phyloP scores from a whole-genome alignment of 2,329 filamentous ascomycete species.

The Botrytis fragariae region DNA sequence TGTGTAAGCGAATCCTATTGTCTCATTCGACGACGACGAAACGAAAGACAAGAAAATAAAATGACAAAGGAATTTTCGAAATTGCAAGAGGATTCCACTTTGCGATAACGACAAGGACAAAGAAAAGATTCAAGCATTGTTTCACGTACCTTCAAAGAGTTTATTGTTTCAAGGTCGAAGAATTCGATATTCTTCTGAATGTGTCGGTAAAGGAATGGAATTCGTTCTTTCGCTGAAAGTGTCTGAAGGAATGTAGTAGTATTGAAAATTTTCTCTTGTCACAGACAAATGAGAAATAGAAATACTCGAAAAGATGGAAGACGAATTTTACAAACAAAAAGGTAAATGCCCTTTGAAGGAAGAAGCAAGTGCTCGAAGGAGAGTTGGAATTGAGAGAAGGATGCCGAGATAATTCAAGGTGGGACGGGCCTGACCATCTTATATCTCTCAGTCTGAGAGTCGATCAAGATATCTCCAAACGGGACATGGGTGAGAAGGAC shows the following conservation, averaged over 20 bases:
- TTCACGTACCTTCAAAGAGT: slow-evolving; percentile 12
- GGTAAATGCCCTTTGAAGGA: neutral
- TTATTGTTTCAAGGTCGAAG: neutral
- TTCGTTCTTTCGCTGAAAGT: slow-evolving; percentile 11
- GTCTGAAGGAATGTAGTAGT: neutral
- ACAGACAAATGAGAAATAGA: slow-evolving; percentile 3
- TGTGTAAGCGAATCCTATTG: neutral
- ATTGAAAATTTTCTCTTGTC: neutral
- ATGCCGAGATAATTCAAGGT: neutral
- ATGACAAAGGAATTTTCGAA: neutral
- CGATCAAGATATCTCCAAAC: neutral
- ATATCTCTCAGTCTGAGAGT: slow-evolving; percentile 5
- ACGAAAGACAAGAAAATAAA: neutral
- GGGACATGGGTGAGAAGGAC: neutral
- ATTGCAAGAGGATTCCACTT: neutral
- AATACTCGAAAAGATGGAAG: neutral
- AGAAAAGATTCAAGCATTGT: neutral
- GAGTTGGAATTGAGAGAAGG: slow-evolving; percentile 1
- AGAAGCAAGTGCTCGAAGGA: slow-evolving; percentile 11
- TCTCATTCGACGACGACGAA: neutral
- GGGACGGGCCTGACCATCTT: slow-evolving; percentile 12
- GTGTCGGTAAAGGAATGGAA: slow-evolving; percentile 5
- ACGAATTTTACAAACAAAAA: slow-evolving; percentile 1
- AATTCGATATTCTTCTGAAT: slow-evolving; percentile 8
- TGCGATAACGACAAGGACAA: neutral